Base-by-base conservation (phyloP, 495 filamentous ascomycete species). In the Xylaria nigripes region DNA sequence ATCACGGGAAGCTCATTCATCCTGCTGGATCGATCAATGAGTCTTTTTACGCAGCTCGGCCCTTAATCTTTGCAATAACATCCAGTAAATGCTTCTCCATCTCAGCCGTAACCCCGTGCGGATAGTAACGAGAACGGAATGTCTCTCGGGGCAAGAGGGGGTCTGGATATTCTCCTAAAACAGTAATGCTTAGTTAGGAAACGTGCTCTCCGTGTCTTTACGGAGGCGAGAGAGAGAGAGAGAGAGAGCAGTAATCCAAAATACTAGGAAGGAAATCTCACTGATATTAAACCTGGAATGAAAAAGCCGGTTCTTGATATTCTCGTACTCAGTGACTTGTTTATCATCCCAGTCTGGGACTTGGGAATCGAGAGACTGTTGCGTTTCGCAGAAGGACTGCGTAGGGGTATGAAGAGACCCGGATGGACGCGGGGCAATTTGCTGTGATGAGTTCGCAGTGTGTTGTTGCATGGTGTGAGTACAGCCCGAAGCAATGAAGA, bases 291-390 rank as follows among this genome's bases (percentile, higher is more conserved):
- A 77, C 27, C 63, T 66, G 45, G 64, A 66, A 57, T 76, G 72
- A 2, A 59, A 48, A 13, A 76, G 64, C 13, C 65, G 59, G 13
- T 52, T 38, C 44, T 68, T 71, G 18, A 58, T 50, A 13, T 40
- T 23, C 24, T 73, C 68, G 51, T 77, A 82, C 42, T 89, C 86
- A 61, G 76, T 77, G 7, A 78, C 72, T 13, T 74, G 73, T 48
- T 70, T 67, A 46, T 81, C 76, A 30, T 61, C 58, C 46, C 63
- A 59, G 22, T 54, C 60, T 58, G 60, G 13, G 54, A 55, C 55
- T 18, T 61, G 48, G 22, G 59, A 54, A 44, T 62, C 59, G 19
- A 55, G 51, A 6, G 59, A 60, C 63, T 57, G 54, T 23, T 41
- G 0, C 52, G 47, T 25, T 29, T 42, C 50, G 36, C 58, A 51